Base-by-base conservation (phyloP, 768 basidiomycete genomes). In the Glaciozyma martinii region DNA sequence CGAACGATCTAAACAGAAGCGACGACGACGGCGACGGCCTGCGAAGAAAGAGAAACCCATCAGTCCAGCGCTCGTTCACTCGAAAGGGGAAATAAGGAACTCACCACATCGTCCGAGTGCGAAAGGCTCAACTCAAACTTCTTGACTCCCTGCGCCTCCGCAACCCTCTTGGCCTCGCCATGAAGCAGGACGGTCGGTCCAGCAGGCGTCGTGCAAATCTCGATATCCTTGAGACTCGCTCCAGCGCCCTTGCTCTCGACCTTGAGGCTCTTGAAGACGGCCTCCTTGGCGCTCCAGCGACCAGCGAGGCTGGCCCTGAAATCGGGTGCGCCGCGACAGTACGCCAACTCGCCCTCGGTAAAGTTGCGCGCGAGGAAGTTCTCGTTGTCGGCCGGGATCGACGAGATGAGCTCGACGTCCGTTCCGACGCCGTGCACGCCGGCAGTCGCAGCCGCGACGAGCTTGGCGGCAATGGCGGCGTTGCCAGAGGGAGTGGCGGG, bases 251-350 rank as follows among this genome's bases (percentile, higher is more conserved):
- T 88, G 5, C 89, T 91, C 25, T 85, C 79, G 52, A 91, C 87
- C 27, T 90, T 88, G 2, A 99, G 82, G 7, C 91, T 88, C 80
- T 98, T 98, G 85, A 98, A 97, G 32, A 76, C 73, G 4, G 93
- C 94, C 77, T 98, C 95, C 78, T 98, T 99, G 59, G 90, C 94
- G 33, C 84, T 89, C 94, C 95, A 99, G 62, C 93, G 88, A 43
- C 89, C 93, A 27, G 95, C 94, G 75, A 95, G 92, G 3, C 94
- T 97, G 12, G 95, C 87, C 1, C 82, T 77, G 23, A 89, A 85
- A 56, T 88, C 89, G 3, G 94, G 86, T 73, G 97, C 91, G n/a
- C 82, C 72, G 58, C 79, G 81, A 78, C 93, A 97, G 80, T 98
- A 97, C 16, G 82, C 78, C 71, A 86, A 83, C 78, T 99, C 95